phyloP scores from a whole-genome alignment of 208 protist genomes.

The Leptomonas seymouri region DNA sequence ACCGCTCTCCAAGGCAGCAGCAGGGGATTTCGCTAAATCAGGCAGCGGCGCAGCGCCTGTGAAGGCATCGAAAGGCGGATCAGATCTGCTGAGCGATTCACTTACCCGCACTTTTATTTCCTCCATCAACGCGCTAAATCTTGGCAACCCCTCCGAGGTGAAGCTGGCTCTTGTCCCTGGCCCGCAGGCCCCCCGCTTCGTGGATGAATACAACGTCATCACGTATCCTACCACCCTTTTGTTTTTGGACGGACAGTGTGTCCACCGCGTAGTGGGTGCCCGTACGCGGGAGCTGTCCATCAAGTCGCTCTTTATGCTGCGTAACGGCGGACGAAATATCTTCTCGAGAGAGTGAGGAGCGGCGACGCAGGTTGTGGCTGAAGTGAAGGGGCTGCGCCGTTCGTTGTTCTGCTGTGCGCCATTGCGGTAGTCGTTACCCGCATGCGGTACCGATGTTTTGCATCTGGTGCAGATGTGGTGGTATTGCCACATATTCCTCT shows the following conservation, averaged over 20 bases:
- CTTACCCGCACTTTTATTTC: slow-evolving; percentile 80
- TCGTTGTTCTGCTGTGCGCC: too few relatives aligned
- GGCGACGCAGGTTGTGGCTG: too few relatives aligned
- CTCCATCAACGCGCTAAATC: slow-evolving; percentile 76
- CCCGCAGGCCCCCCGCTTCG: slow-evolving; percentile 52
- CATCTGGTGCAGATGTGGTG: too few relatives aligned
- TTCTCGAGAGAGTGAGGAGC: slow-evolving; percentile 59
- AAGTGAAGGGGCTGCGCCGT: background rate
- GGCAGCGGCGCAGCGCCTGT: background rate
- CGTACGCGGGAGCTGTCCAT: slow-evolving; percentile 76
- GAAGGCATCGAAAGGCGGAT: slow-evolving; percentile 7
- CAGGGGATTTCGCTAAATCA: background rate
- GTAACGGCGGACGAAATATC: slow-evolving; percentile 71
- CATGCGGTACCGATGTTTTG: too few relatives aligned
- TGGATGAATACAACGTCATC: slow-evolving; percentile 74
- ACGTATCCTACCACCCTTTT: slow-evolving; percentile 79
- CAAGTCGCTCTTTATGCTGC: slow-evolving; percentile 84
- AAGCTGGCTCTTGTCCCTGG: slow-evolving; percentile 82
- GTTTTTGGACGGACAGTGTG: slow-evolving; percentile 72
- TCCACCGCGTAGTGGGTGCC: slow-evolving; percentile 70
- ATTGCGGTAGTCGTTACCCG: too few relatives aligned
- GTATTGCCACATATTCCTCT: too few relatives aligned
- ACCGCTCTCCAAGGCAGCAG: background rate
- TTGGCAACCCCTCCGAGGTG: slow-evolving; percentile 76
- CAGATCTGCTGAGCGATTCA: slow-evolving; percentile 45